Percentiles rank a stretch among this genome's conserved stretches.
Evolutionary conservation across 441 rosid species (phyloP).

Genomic region (Gossypium gossypioides): DNA sequence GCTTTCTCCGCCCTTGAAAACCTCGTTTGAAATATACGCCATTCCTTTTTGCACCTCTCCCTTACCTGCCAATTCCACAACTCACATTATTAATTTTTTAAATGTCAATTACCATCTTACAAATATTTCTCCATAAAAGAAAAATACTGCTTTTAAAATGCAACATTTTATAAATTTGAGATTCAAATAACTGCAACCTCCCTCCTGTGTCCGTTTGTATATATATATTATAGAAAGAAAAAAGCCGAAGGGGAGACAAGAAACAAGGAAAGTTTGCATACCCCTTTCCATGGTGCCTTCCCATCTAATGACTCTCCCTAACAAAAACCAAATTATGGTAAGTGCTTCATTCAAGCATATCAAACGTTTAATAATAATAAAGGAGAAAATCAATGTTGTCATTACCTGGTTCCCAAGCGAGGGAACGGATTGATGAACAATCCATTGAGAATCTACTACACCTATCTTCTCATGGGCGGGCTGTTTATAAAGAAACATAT

Average conservation of each 20-base stretch:
- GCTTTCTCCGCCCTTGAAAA: constrained; percentile 55
- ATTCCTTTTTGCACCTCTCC: constrained; percentile 78
- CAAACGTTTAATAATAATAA: not conserved
- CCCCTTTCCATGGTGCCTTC: constrained; percentile 81
- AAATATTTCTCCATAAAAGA: no score
- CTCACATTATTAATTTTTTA: not conserved
- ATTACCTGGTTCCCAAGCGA: constrained; percentile 86
- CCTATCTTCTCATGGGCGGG: constrained; percentile 98
- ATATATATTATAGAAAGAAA: not conserved
- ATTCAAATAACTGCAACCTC: not conserved
- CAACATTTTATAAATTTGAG: not conserved
- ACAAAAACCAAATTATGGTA: not conserved
- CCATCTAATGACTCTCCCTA: constrained; percentile 71
- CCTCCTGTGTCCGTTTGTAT: no score
- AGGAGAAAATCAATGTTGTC: not conserved
- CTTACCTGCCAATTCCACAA: constrained; percentile 49
- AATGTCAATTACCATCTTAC: no score
- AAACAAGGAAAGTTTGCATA: constrained; percentile 20
- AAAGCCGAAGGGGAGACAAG: not conserved
- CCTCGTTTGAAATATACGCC: constrained; percentile 69
- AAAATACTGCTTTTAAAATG: not conserved
- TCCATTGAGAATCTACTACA: constrained; percentile 95
- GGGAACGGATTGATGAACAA: constrained; percentile 85
- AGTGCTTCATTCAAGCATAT: constrained; percentile 6
- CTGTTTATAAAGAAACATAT: constrained; percentile 29